Conservation (phyloP, 495 filamentous ascomycete species). For the Podospora pseudoanserina region DNA sequence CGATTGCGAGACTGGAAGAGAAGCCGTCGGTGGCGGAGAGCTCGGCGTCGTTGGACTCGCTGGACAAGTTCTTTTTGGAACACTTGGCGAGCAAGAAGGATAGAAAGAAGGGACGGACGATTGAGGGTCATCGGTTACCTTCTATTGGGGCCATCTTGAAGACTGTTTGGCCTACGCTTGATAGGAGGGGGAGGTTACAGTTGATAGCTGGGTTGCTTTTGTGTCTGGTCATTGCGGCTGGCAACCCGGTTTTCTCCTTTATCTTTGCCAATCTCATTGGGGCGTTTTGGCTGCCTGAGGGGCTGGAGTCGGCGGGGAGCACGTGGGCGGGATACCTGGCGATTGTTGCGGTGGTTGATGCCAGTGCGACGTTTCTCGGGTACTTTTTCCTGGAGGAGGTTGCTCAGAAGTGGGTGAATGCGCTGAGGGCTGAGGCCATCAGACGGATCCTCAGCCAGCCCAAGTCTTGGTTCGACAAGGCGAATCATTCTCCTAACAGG, state of each 20-base stretch:
- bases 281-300: slow-evolving; percentile 57
- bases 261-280: slow-evolving; percentile 70
- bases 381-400: slow-evolving; percentile 67
- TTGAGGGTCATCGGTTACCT: slow-evolving; percentile 14
- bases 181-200: slow-evolving; percentile 45
- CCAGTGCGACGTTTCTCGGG: slow-evolving; percentile 57
- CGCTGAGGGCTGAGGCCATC: slow-evolving; percentile 64
- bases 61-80: slow-evolving; percentile 31
- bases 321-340: slow-evolving; percentile 71
- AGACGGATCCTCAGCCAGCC: slow-evolving; percentile 73
- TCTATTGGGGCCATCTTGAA: slow-evolving; percentile 60
- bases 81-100: slow-evolving; percentile 23
- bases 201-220: slow-evolving; percentile 59
- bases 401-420: slow-evolving; percentile 77
- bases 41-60: slow-evolving; percentile 22
- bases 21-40: slow-evolving; percentile 1
- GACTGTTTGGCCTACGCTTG: slow-evolving; percentile 70
- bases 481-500: slow-evolving; percentile 57
- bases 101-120: slow-evolving; percentile 16
- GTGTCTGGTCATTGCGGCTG: slow-evolving; percentile 61
- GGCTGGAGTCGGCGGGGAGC: slow-evolving; percentile 45
- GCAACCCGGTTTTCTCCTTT: slow-evolving; percentile 74
- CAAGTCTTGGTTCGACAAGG: slow-evolving; percentile 75
- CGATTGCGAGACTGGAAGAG: slow-evolving; percentile 10
- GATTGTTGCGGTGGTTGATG: slow-evolving; percentile 63